These are phyloP conservation scores for Tuctoria greenei DNA, from an alignment of 176 grass and related monocot genomes.

Conservation along the genomic window DNA sequence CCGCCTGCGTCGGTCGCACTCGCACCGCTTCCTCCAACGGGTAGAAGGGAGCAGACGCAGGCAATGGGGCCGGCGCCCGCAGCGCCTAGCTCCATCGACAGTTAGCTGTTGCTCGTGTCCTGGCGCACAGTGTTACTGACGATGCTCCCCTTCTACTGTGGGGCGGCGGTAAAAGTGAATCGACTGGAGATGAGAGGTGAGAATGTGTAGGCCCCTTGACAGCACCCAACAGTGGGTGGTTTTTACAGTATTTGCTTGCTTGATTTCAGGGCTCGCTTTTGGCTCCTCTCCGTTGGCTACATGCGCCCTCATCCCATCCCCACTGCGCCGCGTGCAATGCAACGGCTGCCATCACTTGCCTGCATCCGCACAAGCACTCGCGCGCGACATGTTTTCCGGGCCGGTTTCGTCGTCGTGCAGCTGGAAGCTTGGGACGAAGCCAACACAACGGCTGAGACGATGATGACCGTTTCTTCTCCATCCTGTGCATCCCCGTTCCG, in stretches of 20 bases:
- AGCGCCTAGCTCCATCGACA: conserved; percentile 6
- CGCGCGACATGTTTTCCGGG: background rate
- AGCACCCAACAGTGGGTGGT: conserved; percentile 25
- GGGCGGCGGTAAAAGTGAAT: conserved; percentile 15
- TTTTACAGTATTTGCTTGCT: background rate
- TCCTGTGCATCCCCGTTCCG: background rate
- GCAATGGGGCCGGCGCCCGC: background rate
- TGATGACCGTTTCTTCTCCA: background rate
- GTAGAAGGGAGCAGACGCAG: conserved; percentile 7
- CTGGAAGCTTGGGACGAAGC: background rate
- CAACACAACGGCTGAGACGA: background rate
- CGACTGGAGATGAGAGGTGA: background rate
- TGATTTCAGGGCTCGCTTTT: conserved; percentile 41
- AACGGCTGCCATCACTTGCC: background rate
- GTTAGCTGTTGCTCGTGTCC: conserved; percentile 21
- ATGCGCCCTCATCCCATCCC: no score
- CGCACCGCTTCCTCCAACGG: conserved; percentile 28
- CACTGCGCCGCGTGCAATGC: background rate
- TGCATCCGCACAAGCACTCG: conserved; percentile 5
- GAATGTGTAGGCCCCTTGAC: conserved; percentile 36
- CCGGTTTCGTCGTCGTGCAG: background rate
- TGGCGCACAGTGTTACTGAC: background rate
- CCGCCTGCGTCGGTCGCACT: no score
- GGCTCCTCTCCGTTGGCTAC: conserved; percentile 44
- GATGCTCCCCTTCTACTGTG: background rate